Percentiles rank a stretch among this genome's conserved stretches.
Evolutionary conservation across 75 land plant species (phyloP).

Genomic region (Cunninghamia lanceolata): DNA sequence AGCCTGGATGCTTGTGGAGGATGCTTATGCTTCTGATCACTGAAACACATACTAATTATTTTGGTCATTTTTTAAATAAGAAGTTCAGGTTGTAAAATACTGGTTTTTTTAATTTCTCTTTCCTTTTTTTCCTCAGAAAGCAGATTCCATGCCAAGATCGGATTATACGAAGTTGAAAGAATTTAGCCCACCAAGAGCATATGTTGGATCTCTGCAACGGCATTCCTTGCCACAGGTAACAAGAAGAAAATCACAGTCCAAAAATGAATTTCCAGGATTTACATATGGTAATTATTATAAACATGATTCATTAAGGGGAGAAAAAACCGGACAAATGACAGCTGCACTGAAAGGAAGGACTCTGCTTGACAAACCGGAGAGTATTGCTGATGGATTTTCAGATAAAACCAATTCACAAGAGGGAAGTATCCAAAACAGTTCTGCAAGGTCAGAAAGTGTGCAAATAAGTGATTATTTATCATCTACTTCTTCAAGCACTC

Average conservation of each 20-base stretch:
- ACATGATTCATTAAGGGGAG: not conserved
- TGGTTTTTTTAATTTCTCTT: not conserved
- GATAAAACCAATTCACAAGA: not conserved
- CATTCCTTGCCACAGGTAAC: not conserved
- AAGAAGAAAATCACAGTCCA: not conserved
- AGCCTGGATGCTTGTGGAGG: not conserved
- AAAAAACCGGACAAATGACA: not conserved
- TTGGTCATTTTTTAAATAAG: slow-evolving; percentile 22
- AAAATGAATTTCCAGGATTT: not conserved
- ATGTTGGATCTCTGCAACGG: slow-evolving; percentile 42
- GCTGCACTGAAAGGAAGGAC: not conserved
- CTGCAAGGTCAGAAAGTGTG: slow-evolving; percentile 2
- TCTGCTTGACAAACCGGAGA: no score
- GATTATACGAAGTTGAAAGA: slow-evolving; percentile 31
- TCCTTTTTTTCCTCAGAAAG: slow-evolving; percentile 30
- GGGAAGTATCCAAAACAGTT: not conserved
- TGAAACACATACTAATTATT: no score
- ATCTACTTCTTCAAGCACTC: no score
- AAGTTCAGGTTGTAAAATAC: slow-evolving; percentile 2
- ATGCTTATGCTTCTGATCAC: not conserved
- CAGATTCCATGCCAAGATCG: slow-evolving; percentile 11
- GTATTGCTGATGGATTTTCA: not conserved
- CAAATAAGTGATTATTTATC: not conserved
- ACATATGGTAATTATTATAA: not conserved
- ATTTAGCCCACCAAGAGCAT: slow-evolving; percentile 42